Percentiles rank a stretch among this genome's conserved stretches.
Conservation (phyloP, 2,329 filamentous ascomycete genomes). For the Penicillium sp. region DNA sequence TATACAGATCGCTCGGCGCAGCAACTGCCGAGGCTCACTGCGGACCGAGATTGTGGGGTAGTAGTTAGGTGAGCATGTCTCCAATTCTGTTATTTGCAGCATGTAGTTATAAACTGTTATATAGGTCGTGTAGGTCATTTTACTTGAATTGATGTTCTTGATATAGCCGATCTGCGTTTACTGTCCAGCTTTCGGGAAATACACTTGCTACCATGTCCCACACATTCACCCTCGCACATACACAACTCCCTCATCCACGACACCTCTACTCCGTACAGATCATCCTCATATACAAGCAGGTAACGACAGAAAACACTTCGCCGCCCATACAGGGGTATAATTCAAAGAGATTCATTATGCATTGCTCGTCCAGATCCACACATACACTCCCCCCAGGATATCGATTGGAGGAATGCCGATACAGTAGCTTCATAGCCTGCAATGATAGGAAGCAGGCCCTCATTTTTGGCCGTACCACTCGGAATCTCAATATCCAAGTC, state of each 20-base stretch:
- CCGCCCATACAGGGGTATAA: slow-evolving; percentile 1
- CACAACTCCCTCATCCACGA: too few species aligned
- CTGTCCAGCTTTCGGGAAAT: slow-evolving; percentile 10
- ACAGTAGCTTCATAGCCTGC: slow-evolving; percentile 30
- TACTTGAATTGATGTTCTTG: slow-evolving; percentile 1
- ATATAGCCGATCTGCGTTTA: slow-evolving; percentile 17
- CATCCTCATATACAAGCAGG: background rate
- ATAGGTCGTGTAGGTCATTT: too few species aligned
- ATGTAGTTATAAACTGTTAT: too few species aligned
- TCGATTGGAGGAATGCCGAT: slow-evolving; percentile 27
- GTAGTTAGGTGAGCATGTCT: background rate
- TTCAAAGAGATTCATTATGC: slow-evolving; percentile 14
- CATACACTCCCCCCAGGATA: slow-evolving; percentile 29
- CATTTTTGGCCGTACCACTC: slow-evolving; percentile 9
- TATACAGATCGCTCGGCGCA: slow-evolving; percentile 11
- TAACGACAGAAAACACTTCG: slow-evolving; percentile 6
- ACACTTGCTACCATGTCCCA: background rate
- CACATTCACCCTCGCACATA: background rate
- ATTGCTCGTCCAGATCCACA: slow-evolving; percentile 18
- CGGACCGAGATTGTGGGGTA: slow-evolving; percentile 25
- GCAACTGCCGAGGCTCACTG: slow-evolving; percentile 21
- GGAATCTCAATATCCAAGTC: slow-evolving; percentile 10
- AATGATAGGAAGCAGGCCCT: slow-evolving; percentile 29
- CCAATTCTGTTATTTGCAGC: too few species aligned
- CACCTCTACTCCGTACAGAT: too few species aligned